Percentiles rank a stretch among this genome's conserved stretches.
phyloP scores from a whole-genome alignment of 768 basidiomycete genomes.

The Kwoniella pini region DNA sequence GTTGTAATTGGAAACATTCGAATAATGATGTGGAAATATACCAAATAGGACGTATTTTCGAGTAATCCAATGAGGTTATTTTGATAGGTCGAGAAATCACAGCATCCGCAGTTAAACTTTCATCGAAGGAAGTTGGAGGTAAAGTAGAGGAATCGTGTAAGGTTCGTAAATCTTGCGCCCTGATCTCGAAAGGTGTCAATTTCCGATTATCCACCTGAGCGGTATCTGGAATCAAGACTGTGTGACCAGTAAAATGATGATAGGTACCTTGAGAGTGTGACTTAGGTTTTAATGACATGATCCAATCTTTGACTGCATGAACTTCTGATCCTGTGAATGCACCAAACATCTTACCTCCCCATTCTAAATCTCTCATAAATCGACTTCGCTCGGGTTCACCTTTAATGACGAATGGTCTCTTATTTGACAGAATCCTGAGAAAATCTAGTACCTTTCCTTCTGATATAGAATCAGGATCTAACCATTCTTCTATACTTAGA shows the following conservation, averaged over 20 bases:
- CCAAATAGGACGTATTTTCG: slow-evolving; percentile 24
- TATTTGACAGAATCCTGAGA: slow-evolving; percentile 31
- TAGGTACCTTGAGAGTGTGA: slow-evolving; percentile 2
- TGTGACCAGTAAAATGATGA: not conserved
- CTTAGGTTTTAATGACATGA: slow-evolving; percentile 19
- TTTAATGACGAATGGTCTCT: slow-evolving; percentile 36
- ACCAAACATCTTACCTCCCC: slow-evolving; percentile 52
- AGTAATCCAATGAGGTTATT: not conserved
- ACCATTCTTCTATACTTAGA: slow-evolving; percentile 36
- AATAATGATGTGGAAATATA: slow-evolving; percentile 35
- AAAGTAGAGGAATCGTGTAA: not conserved
- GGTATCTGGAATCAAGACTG: not conserved
- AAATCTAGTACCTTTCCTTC: slow-evolving; percentile 31
- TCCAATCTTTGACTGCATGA: slow-evolving; percentile 33
- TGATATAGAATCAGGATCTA: slow-evolving; percentile 32
- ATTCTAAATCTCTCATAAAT: slow-evolving; percentile 40
- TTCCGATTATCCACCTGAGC: not conserved
- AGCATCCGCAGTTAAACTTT: not conserved
- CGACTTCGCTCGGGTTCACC: slow-evolving; percentile 33
- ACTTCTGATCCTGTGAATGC: slow-evolving; percentile 42
- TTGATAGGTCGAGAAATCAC: not conserved
- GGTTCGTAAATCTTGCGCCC: not conserved
- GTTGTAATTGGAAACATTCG: slow-evolving; percentile 42
- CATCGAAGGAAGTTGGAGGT: not conserved
- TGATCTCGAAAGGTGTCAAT: not conserved